Base-by-base conservation (phyloP, 768 basidiomycete species). In the Boletus sensibilis region DNA sequence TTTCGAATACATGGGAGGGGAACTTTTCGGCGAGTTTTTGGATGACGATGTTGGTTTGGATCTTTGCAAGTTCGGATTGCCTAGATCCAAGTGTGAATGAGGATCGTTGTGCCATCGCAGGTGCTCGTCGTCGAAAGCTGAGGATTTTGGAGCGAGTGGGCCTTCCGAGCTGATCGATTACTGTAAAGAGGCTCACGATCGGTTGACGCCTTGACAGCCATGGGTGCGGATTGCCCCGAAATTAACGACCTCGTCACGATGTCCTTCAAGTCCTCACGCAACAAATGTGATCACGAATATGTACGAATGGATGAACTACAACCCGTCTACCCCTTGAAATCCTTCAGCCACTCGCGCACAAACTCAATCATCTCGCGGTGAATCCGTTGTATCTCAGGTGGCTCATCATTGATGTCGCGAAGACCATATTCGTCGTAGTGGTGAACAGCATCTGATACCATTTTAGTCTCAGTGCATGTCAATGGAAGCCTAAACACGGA, bases 1-100 rank as follows among this genome's bases (percentile, higher is more conserved):
- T 79, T 29, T 75, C 73, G 71, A 86, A 83, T 8, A 69, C 55
- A 39, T 75, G 63, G 13, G 67, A 65, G 11, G 90, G 85, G 69
- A 85, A 84, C 4, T 78, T 72, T 23, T 76, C 70, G 41, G 81
- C 74, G 52, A 98, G 82, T 4, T 81, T 75, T 48, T 81, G 82
- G 52, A 86, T 76, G 41, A 94, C 93, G 52, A 83, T 81, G 67
- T 92, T 84, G 18, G 95, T 93, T 72, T 98, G 96, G 63, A 92
- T 81, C 72, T 91, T 85, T 5, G 96, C 95, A 11, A 98, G 85
- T 66, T 92, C 84, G 4, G 92, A 94, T 40, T 83, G 84, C 38
- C 96, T 82, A 11, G 95, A 95, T 42, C 94, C 96, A 41, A 98
- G 77, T 13, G 81, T 80, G 64, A 92, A 86, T 0, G 78, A 81